A percentile compares a stretch with the other conserved stretches of the same genome.
Conservation (phyloP, 768 basidiomycete species). For the Exsudoporus frostii region DNA sequence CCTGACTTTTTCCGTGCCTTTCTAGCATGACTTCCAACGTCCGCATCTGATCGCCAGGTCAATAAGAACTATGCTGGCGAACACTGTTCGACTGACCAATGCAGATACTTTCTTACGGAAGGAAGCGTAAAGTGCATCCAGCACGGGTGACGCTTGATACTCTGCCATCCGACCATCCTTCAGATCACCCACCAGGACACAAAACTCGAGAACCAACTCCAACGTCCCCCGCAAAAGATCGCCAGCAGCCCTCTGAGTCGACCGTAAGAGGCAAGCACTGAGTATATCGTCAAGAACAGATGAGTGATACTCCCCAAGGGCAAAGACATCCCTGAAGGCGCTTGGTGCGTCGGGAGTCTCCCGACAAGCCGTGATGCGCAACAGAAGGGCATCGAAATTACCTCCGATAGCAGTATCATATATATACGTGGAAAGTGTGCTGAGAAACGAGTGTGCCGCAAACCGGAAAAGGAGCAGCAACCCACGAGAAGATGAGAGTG, state of each 20-base stretch:
- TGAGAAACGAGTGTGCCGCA: constrained; percentile 66
- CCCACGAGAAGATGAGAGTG: constrained; percentile 48
- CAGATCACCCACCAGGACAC: constrained; percentile 61
- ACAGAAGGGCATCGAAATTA: constrained; percentile 70
- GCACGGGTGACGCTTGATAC: constrained; percentile 55
- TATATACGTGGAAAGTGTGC: constrained; percentile 64
- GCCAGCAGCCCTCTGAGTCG: constrained; percentile 61
- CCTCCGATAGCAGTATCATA: constrained; percentile 79
- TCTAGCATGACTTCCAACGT: constrained; percentile 56
- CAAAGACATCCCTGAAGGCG: constrained; percentile 69
- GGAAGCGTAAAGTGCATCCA: constrained; percentile 51
- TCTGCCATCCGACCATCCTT: constrained; percentile 54
- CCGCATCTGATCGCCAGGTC: constrained; percentile 43
- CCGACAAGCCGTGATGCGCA: constrained; percentile 32
- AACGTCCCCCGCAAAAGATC: constrained; percentile 62
- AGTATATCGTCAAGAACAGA: constrained; percentile 70
- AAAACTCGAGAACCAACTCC: constrained; percentile 65
- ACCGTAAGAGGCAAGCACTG: constrained; percentile 68
- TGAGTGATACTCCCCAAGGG: constrained; percentile 66
- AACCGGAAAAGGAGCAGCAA: constrained; percentile 71
- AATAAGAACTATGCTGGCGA: neutral
- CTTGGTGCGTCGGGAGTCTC: constrained; percentile 13
- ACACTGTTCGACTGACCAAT: constrained; percentile 45
- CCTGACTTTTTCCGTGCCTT: constrained; percentile 36
- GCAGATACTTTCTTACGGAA: constrained; percentile 55